Evolutionary conservation across 345 rosid species (phyloP).

Genomic region (Pistacia atlantica): DNA sequence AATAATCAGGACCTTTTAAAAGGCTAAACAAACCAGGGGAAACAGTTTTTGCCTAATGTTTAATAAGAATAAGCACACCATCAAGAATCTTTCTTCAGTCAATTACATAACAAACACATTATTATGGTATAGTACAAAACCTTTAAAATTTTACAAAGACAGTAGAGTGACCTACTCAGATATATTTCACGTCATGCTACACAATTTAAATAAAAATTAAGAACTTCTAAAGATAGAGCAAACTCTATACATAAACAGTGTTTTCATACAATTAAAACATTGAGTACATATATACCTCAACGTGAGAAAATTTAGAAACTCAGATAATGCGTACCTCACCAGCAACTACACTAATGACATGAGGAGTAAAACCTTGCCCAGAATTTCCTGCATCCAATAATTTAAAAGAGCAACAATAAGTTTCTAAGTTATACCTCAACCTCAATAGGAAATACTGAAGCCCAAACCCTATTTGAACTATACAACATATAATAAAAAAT

Average conservation of each 20-base stretch:
- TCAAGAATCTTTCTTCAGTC: background rate
- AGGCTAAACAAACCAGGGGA: background rate
- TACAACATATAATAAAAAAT: background rate
- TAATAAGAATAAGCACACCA: background rate
- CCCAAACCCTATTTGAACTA: background rate
- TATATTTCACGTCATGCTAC: background rate
- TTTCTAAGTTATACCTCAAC: background rate
- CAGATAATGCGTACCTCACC: slow-evolving; percentile 69
- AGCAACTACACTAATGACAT: slow-evolving; percentile 66
- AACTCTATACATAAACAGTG: background rate
- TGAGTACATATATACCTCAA: slow-evolving; percentile 3
- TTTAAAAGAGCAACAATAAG: slow-evolving; percentile 10
- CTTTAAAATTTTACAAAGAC: background rate
- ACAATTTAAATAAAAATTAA: background rate
- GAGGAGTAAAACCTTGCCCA: slow-evolving; percentile 80
- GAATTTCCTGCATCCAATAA: slow-evolving; percentile 55
- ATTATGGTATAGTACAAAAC: background rate
- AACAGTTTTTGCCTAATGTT: background rate
- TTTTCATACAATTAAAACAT: background rate
- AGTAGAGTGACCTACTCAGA: background rate
- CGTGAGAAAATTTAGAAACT: slow-evolving; percentile 1
- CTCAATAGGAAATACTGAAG: background rate
- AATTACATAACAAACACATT: background rate
- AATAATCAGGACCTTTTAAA: background rate
- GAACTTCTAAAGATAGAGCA: background rate